Percentiles rank a stretch among this genome's conserved stretches.
These are phyloP conservation scores for Cicer cuneatum DNA, from an alignment of 306 rosid genomes.

Conservation along the genomic window DNA sequence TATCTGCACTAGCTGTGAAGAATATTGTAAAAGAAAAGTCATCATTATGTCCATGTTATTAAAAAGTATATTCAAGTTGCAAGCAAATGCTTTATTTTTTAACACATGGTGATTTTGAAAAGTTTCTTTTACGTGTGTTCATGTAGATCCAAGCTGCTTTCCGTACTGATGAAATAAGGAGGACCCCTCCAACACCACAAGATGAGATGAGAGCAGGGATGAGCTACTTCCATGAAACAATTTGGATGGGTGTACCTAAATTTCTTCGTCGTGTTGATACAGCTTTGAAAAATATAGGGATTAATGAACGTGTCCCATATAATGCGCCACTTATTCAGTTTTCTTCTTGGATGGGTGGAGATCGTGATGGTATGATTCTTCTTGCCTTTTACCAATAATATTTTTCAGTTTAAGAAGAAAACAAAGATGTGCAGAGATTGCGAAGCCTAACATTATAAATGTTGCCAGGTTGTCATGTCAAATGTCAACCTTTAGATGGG, in stretches of 20 bases:
- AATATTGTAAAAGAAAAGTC: background rate
- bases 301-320: constrained; percentile 83
- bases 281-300: constrained; percentile 88
- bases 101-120: background rate
- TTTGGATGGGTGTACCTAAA: constrained; percentile 87
- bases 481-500: background rate
- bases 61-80: constrained; percentile 18
- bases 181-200: constrained; percentile 97
- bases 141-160: constrained; percentile 95
- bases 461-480: background rate
- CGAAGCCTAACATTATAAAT: background rate
- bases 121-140: constrained; percentile 1
- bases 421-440: background rate
- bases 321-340: constrained; percentile 90
- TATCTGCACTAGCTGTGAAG: constrained; percentile 14
- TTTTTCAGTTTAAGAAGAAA: constrained; percentile 8
- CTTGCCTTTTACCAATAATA: constrained; percentile 23
- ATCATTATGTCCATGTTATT: background rate
- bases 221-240: no score
- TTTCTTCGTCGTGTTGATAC: constrained; percentile 94
- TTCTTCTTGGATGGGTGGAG: constrained; percentile 62
- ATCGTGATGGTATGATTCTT: constrained; percentile 83
- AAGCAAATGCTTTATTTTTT: background rate
- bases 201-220: constrained; percentile 68
- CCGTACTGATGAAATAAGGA: constrained; percentile 91